Percentiles rank a stretch among this genome's conserved stretches.
Evolutionary conservation across 352 stramenopile genomes (phyloP).

Genomic region (Globisporangium emineosum): DNA sequence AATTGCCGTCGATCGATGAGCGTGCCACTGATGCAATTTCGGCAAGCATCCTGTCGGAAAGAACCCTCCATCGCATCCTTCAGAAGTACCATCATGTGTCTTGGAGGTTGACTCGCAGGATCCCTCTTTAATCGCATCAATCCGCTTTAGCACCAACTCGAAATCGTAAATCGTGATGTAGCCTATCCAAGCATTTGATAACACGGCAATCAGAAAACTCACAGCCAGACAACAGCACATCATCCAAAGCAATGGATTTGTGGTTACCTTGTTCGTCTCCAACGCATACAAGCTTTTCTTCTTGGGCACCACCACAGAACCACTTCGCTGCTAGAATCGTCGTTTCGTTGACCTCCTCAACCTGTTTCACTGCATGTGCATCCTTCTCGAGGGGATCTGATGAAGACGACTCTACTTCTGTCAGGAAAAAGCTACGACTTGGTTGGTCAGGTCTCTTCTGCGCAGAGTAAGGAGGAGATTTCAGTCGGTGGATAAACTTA

Average conservation of each 20-base stretch:
- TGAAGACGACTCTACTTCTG: conserved; percentile 7
- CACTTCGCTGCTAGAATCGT: conserved; percentile 25
- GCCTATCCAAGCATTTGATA: conserved; percentile 14
- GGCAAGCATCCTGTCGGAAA: conserved; percentile 10
- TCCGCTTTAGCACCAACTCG: conserved; percentile 2
- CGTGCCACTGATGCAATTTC: conserved; percentile 26
- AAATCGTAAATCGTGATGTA: conserved; percentile 35
- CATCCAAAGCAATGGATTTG: background rate
- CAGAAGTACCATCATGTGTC: background rate
- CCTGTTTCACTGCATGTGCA: background rate
- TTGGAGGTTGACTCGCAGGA: background rate
- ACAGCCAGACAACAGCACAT: background rate
- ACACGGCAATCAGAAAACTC: background rate
- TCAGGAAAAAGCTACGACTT: conserved; percentile 14
- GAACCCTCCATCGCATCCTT: background rate
- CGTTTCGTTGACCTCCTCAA: background rate
- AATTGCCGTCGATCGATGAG: conserved; percentile 22
- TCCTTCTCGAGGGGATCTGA: background rate
- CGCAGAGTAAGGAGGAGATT: background rate
- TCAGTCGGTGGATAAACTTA: conserved; percentile 8
- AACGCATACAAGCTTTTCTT: conserved; percentile 30
- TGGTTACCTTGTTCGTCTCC: conserved; percentile 36
- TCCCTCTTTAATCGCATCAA: background rate
- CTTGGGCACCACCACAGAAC: conserved; percentile 14
- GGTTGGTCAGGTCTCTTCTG: conserved; percentile 4